These are phyloP conservation scores for Starmerella potacharoeniae DNA, from an alignment of 805 yeast genomes.

Conservation along the genomic window DNA sequence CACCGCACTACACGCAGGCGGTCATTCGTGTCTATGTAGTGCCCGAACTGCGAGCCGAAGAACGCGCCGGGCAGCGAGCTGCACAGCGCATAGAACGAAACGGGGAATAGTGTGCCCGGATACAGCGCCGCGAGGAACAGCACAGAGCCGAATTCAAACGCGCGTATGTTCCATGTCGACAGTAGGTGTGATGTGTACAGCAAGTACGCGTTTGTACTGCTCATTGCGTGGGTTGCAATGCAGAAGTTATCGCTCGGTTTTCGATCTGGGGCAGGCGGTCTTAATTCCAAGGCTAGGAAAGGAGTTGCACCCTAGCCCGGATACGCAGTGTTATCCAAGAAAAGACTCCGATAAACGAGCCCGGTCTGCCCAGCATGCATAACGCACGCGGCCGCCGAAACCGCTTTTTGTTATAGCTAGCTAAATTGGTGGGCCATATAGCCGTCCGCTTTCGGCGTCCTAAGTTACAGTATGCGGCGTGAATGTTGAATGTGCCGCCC, in stretches of 20 bases:
- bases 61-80: conserved; percentile 21
- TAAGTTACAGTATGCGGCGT: no score
- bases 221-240: not conserved
- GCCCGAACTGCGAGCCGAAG: conserved; percentile 24
- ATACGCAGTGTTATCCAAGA: not conserved
- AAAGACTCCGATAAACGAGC: no score
- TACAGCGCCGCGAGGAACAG: conserved; percentile 30
- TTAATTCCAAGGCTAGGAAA: not conserved
- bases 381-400: no score
- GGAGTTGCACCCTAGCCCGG: not conserved
- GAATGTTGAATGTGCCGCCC: no score
- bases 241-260: not conserved
- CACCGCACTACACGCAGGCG: conserved; percentile 28
- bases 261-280: not conserved
- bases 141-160: conserved; percentile 33
- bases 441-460: no score
- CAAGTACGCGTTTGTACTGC: not conserved
- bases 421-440: no score
- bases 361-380: no score
- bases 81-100: conserved; percentile 30
- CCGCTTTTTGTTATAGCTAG: no score
- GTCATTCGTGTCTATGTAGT: conserved; percentile 25
- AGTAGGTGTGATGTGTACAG: conserved; percentile 30
- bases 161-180: conserved; percentile 33
- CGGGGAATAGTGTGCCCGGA: conserved; percentile 30